Evolutionary conservation across 2,329 filamentous ascomycete genomes (phyloP).

Genomic region (Fusarium cicatricum): DNA sequence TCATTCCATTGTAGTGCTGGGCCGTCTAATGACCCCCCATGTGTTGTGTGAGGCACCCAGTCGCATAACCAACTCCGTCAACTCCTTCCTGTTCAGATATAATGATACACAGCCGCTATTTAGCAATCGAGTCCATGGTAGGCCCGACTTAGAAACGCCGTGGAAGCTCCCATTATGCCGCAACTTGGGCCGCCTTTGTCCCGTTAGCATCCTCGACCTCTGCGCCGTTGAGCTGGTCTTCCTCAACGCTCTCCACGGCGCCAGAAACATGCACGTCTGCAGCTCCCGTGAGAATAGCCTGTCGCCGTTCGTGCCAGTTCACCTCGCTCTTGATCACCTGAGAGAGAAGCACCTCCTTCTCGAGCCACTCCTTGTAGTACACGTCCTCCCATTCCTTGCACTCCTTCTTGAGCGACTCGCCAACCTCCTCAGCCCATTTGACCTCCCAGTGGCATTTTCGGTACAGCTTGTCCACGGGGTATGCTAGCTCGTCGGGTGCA

Average conservation of each 20-base stretch:
- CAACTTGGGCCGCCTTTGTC: slow-evolving; percentile 7
- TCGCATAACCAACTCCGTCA: slow-evolving; percentile 35
- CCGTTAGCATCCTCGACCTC: slow-evolving; percentile 16
- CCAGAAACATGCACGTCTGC: slow-evolving; percentile 55
- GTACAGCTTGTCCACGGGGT: slow-evolving; percentile 67
- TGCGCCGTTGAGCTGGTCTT: slow-evolving; percentile 37
- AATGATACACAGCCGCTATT: slow-evolving; percentile 25
- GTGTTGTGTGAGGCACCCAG: slow-evolving; percentile 10
- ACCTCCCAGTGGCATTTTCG: slow-evolving; percentile 75
- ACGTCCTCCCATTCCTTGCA: slow-evolving; percentile 71
- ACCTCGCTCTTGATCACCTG: slow-evolving; percentile 74
- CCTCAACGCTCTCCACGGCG: slow-evolving; percentile 43
- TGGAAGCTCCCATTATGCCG: slow-evolving; percentile 1
- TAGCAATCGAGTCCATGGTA: not conserved
- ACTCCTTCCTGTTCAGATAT: slow-evolving; percentile 35
- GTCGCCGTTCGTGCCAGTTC: slow-evolving; percentile 68
- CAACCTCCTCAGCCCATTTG: slow-evolving; percentile 75
- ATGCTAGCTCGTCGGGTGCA: slow-evolving; percentile 68
- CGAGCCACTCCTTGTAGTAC: slow-evolving; percentile 77
- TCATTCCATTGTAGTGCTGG: slow-evolving; percentile 19
- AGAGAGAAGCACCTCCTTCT: slow-evolving; percentile 81
- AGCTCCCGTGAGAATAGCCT: slow-evolving; percentile 60
- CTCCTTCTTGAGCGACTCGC: slow-evolving; percentile 69
- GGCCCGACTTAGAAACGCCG: not conserved
- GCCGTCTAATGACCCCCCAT: slow-evolving; percentile 6